Evolutionary conservation across 106 monocot species (phyloP), one percentile per base, ranked within the genome.

Genomic region (Dendrobium officinale): DNA sequence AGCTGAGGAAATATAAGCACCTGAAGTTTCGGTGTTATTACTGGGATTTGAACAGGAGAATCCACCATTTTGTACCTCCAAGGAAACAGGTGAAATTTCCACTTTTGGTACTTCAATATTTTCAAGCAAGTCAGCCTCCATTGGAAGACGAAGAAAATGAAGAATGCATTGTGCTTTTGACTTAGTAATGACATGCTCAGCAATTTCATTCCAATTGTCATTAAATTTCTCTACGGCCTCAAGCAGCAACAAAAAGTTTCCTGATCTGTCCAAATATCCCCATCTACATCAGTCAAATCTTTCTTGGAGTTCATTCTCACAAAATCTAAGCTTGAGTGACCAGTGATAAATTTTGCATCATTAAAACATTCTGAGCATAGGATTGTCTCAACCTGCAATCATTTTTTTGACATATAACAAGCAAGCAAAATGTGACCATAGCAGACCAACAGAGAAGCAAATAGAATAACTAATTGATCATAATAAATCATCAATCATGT

Each of bases 131-230:
- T 90, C 90, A 77, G 91, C 91, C 84, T 99, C 99, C 79, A 93
- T 86, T 2, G 95, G 99, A 81, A 99, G 89, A 67, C 95, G 91
- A 58, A 99, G 81, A 86, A 99, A 99, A 82, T 95, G 99, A 54
- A 94, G 87, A 79, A 95, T 91, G 66, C 99, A 99, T 78, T 99
- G 99, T 64, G 95, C 93, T 78, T 95, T 99, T 49, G 99, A 95
- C 81, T 99, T 99, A 37, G 93, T 91, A 20, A 87, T 91, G 0
- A 99, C 99, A 90, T 99, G 88, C 61, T 91, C 95, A 66, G 93
- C 93, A 85, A 99, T 91, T 81, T 93, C 93, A 82, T 90, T 88
- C 99, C 99, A 99, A 79, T 95, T 93, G 59, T 99, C 99, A 80
- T 87, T 88, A 74, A 87, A 88, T 79, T 89, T 93, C 79, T 99